Evolutionary conservation across 345 rosid genomes (phyloP).

Genomic region (Boechera divaricarpa): DNA sequence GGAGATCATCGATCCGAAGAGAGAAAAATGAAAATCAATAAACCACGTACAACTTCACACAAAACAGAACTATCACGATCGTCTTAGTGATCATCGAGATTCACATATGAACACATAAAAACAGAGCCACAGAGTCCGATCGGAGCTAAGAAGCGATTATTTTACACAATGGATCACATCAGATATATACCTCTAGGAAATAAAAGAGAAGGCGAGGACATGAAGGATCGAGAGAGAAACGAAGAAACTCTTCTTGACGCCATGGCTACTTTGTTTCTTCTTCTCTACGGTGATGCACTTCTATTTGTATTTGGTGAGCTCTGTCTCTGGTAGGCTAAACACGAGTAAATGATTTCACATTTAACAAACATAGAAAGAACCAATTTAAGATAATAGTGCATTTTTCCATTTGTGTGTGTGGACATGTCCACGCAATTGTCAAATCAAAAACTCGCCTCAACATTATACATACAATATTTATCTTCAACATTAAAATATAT

Average conservation of each 20-base stretch:
- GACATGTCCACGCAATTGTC: not conserved
- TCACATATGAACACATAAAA: not conserved
- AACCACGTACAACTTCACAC: not conserved
- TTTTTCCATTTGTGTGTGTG: not conserved
- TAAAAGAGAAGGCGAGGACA: conserved; percentile 48
- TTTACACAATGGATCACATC: conserved; percentile 1
- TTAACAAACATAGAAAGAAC: conserved; percentile 1
- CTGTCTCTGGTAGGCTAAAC: not conserved
- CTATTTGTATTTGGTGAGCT: not conserved
- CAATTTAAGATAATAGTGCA: not conserved
- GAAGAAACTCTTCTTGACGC: conserved; percentile 58
- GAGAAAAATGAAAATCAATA: not conserved
- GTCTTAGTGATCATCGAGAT: not conserved
- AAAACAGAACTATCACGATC: not conserved
- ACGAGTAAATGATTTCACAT: not conserved
- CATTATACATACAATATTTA: no score
- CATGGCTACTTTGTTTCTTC: conserved; percentile 44
- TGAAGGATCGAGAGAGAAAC: conserved; percentile 60
- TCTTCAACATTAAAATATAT: not conserved
- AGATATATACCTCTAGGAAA: not conserved
- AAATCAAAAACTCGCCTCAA: not conserved
- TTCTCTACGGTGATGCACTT: conserved; percentile 14
- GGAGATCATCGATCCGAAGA: conserved; percentile 19
- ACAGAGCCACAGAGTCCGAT: not conserved
- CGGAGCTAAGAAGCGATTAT: not conserved